Evolutionary conservation across 371 early-diverging fungal species (phyloP), one percentile per base, ranked within the genome.

Genomic region (Gilbertella persicaria): DNA sequence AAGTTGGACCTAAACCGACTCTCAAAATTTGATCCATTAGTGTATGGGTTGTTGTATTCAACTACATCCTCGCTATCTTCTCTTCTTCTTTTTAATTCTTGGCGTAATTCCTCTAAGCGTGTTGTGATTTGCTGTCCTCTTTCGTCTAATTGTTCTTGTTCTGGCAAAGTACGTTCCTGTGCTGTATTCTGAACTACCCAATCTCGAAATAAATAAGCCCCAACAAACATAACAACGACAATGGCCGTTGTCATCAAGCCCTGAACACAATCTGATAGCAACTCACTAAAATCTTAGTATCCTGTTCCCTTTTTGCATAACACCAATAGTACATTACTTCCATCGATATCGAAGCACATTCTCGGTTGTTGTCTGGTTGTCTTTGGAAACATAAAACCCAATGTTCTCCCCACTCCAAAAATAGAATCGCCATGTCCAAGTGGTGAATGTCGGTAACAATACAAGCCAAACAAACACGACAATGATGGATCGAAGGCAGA

Each of bases 401-500:
- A 61, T 50, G 13, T 58, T 66, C 45, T 86, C 83, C 29, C 84
- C 88, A 60, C 78, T 74, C 89, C 88, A 91, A 47, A 88, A 84
- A 64, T 85, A 87, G 57, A 91, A 80, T 13, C 91, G 78, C 88
- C 88, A 90, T 5, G 87, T 78, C 88, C 89, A 90, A 16, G 87
- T 77, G 0, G 93, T 87, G 23, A 87, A 64, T 54, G 84, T 88
- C 6, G 96, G 96, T 14, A 95, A 74, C 33, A 86, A 53, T 13
- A 91, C 61, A 8, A 92, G 67, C 96, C 94, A 95, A n/a, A 90
- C 77, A 14, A 60, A 64, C 2, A 75, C 65, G 1, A 89, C 90
- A 12, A 92, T 60, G 0, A 82, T 41, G 9, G 62, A 68, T 45
- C 80, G 66, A 25, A 64, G 9, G 17, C 44, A 35, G 17, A 56